Evolutionary conservation across 2,329 filamentous ascomycete genomes (phyloP).

Genomic region (Aspergillus sp.): DNA sequence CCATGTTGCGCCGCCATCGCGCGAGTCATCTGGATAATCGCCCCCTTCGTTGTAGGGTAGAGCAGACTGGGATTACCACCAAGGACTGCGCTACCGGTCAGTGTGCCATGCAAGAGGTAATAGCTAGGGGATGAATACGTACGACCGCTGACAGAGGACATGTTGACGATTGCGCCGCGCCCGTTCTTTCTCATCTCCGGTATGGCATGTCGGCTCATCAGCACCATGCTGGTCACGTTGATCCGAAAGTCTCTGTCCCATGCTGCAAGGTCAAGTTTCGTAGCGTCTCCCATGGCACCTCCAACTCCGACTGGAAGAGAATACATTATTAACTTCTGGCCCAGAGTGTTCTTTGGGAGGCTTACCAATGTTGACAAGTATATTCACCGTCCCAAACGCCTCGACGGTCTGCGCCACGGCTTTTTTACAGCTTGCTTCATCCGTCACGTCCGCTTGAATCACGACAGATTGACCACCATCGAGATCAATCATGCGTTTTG

Average conservation of each 20-base stretch:
- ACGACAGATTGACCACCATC: not conserved
- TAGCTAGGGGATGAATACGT: not conserved
- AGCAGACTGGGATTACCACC: conserved; percentile 27
- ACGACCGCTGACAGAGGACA: not conserved
- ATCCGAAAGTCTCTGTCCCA: conserved; percentile 24
- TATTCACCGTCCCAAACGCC: not conserved
- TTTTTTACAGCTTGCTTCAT: not conserved
- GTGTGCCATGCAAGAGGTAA: not conserved
- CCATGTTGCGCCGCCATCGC: conserved; percentile 53
- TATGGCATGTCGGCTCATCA: conserved; percentile 32
- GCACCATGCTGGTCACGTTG: conserved; percentile 37
- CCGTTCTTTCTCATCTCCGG: conserved; percentile 32
- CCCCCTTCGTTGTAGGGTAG: conserved; percentile 35
- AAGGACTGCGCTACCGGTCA: conserved; percentile 13
- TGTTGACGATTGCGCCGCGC: conserved; percentile 12
- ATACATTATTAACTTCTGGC: not conserved
- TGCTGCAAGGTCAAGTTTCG: not conserved
- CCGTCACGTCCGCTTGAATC: not conserved
- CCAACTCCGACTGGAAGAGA: not conserved
- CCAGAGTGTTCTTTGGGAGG: not conserved
- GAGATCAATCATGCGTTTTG: not conserved
- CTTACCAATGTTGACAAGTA: not conserved
- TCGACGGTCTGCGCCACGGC: not conserved
- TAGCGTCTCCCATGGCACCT: not conserved
- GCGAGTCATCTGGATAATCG: conserved; percentile 51